A percentile compares a stretch with the other conserved stretches of the same genome.
phyloP scores from a whole-genome alignment of 163 green algal genomes.

The Scenedesmus sp. region DNA sequence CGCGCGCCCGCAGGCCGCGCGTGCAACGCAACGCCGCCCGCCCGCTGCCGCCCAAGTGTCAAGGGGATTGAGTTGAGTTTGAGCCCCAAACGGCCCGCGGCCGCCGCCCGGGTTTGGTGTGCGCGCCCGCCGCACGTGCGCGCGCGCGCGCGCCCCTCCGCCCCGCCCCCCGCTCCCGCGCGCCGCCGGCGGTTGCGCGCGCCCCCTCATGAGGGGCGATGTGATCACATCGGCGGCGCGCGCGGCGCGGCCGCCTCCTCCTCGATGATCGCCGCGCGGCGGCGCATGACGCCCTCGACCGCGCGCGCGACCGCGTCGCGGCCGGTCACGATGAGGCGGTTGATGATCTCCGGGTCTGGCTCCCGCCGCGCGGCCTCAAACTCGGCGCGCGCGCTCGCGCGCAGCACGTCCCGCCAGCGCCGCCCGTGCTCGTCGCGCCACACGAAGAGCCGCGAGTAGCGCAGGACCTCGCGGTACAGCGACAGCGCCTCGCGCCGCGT shows the following conservation, averaged over 20 bases:
- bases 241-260: conserved; percentile 43
- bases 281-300: conserved; percentile 67
- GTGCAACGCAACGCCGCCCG: too few species aligned
- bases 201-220: too few species aligned
- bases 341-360: conserved; percentile 80
- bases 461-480: conserved; percentile 77
- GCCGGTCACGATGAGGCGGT: conserved; percentile 78
- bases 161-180: too few species aligned
- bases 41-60: too few species aligned
- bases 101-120: too few species aligned
- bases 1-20: too few species aligned
- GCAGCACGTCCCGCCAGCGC: conserved; percentile 82
- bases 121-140: too few species aligned
- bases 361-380: conserved; percentile 83
- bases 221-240: too few species aligned
- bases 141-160: too few species aligned
- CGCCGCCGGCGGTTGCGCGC: too few species aligned
- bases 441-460: conserved; percentile 79
- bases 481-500: conserved; percentile 58
- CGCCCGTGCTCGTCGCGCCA: conserved; percentile 76
- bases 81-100: too few species aligned
- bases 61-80: too few species aligned
- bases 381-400: conserved; percentile 76
- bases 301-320: conserved; percentile 73
- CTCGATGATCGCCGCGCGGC: conserved; percentile 55